Conservation (phyloP, 1,139 yeast genomes). For the Zygosaccharomyces sapae region DNA sequence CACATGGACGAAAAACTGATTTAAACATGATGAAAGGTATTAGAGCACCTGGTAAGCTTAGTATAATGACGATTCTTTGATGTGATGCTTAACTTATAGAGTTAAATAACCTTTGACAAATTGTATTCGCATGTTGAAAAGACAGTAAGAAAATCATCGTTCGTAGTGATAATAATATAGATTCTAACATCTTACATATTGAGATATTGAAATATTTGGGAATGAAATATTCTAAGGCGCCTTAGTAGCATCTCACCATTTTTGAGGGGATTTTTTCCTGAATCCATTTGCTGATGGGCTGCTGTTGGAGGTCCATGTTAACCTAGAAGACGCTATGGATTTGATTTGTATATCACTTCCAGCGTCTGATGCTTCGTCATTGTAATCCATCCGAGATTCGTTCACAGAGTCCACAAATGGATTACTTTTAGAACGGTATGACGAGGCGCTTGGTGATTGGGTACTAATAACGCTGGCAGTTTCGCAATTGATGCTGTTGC, state of each 20-base stretch:
- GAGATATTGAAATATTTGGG: neutral
- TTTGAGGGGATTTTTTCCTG: conserved; percentile 4
- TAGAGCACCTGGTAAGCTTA: neutral
- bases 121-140: neutral
- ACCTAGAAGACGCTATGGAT: neutral
- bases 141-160: neutral
- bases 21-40: conserved; percentile 19
- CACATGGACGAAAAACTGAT: conserved; percentile 23
- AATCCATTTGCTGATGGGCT: neutral
- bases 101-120: neutral
- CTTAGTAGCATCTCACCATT: neutral
- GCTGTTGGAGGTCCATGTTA: neutral
- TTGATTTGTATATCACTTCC: conserved; percentile 1
- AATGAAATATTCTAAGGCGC: neutral
- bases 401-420: neutral
- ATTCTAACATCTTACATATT: neutral
- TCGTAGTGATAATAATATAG: neutral
- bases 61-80: neutral
- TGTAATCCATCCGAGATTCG: neutral
- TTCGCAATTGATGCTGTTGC: conserved; percentile 30
- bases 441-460: conserved; percentile 8
- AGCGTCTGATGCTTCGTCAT: neutral
- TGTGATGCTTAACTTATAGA: neutral
- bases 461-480: conserved; percentile 12
- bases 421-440: conserved; percentile 2